Evolutionary conservation across 148 eudicot genomes (phyloP), one percentile per base, ranked within the genome.

Genomic region (Rhododendron henanense): DNA sequence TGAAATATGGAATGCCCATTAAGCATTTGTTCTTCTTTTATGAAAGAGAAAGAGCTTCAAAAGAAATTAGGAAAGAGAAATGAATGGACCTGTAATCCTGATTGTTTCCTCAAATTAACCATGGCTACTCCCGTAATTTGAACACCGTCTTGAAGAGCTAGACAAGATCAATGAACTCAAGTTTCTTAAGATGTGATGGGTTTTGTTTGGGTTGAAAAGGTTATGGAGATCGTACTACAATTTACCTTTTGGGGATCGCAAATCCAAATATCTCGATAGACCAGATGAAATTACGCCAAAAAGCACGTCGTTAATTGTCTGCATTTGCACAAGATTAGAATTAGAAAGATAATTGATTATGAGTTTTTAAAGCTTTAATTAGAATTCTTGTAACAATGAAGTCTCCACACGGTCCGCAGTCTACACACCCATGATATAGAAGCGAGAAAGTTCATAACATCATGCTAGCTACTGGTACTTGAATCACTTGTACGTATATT

Each of bases 231-330:
- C 35, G 33, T 39, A 53, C 33, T 35, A 85, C 45, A 51, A 9
- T 31, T 85, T 85, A 94, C 96, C 91, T 50, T 88, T 88, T 5
- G 96, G 87, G 11, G 95, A 91, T 79, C 89, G 87, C 28, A 80
- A 63, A 44, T 90, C 87, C 11, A 93, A 61, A 84, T 95, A 95
- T 86, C 82, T 93, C 21, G 96, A 92, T 5, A 95, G 88, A 13
- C 97, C 98, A 57, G 85, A 86, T 10, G 96, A 89, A 50, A 95
- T 74, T 51, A 96, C 57, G n/a, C 96, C 98, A 50, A 93, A 88
- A 45, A 96, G 93, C 16, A 93, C 96, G 76, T 95, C 98, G 82
- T 95, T 95, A 11, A 94, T 87, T 11, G 98, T 95, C 97, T 95
- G 95, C 91, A 86, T 19, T 45, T 45, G 5, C 44, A 33, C 37